Evolutionary conservation across 2,329 filamentous ascomycete genomes (phyloP), one percentile per base, ranked within the genome.

Genomic region (Venturia pyrina): DNA sequence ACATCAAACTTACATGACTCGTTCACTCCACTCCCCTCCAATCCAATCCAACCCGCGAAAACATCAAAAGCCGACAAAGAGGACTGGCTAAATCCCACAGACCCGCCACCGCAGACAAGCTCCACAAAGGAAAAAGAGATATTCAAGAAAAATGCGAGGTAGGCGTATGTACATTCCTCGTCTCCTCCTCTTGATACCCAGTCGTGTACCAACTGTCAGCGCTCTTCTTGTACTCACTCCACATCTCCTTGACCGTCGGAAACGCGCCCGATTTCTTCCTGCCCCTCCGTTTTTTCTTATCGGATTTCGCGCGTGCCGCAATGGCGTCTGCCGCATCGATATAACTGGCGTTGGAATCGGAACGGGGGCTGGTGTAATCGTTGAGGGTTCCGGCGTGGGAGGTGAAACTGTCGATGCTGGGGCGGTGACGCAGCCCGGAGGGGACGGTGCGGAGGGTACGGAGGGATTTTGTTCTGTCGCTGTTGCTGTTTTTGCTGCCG

Each of bases 151-250:
- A 44, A 46, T 44, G 59, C 8, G 59, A 46, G 1, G n/a, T 24
- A 5, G 62, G 62, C 13, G 24, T 53, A 19, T 21, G 24, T 15
- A 53, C 46, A 19, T 53, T 37, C 8, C 62, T 15, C 7, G 19
- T 24, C 21, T 32, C 62, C 21, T 53, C 43, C 10, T 41, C 34
- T 11, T 64, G 43, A 32, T 64, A 64, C 5, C 21, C 21, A 34
- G 13, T 21, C 41, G 62, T 53, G 24, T 53, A 64, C 43, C 62
- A 53, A 21, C 15, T 28, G 10, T 64, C 28, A 24, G 43, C 41
- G n/a, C n/a, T 64, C 32, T 40, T 64, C 62, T 64, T 64, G 15
- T 64, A 64, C 28, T 64, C 62, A 56, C 62, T 53, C 62, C 62
- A 64, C 43, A 64, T 64, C n/a, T 53, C 62, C 44, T 34, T 64